Percentiles rank a stretch among this genome's conserved stretches.
These are phyloP conservation scores for Rubia peregrina DNA, from an alignment of 305 asterid species.

Conservation along the genomic window DNA sequence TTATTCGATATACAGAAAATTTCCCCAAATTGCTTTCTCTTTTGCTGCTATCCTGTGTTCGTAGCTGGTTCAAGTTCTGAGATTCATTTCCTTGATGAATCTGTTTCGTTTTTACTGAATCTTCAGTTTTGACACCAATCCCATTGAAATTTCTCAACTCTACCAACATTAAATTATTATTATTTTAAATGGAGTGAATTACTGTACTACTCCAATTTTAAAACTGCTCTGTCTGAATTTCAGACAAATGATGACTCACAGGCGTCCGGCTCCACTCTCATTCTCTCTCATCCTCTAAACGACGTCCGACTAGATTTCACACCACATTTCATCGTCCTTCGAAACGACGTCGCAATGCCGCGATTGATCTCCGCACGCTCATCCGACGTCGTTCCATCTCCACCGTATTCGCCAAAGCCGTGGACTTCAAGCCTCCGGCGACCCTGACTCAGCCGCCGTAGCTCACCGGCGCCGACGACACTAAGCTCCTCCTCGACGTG, in stretches of 20 bases:
- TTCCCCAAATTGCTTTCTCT: too few relatives aligned
- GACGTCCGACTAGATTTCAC: slow-evolving; percentile 8
- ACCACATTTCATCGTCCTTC: background rate
- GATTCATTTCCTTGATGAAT: too few relatives aligned
- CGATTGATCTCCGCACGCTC: slow-evolving; percentile 14
- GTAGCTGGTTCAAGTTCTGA: too few relatives aligned
- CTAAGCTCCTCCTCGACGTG: slow-evolving; percentile 64
- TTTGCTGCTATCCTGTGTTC: too few relatives aligned
- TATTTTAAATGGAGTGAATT: background rate
- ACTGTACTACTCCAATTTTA: background rate
- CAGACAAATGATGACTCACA: slow-evolving; percentile 36
- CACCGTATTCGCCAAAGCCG: slow-evolving; percentile 38
- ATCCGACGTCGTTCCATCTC: slow-evolving; percentile 16
- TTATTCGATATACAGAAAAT: too few relatives aligned
- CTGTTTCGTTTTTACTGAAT: too few relatives aligned
- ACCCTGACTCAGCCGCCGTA: slow-evolving; percentile 7
- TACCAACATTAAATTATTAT: background rate
- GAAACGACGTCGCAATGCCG: slow-evolving; percentile 7
- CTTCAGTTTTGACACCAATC: background rate
- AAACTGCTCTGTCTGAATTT: slow-evolving; percentile 1
- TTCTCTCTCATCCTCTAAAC: background rate
- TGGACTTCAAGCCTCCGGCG: slow-evolving; percentile 32
- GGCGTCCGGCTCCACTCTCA: slow-evolving; percentile 45
- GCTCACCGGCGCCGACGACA: slow-evolving; percentile 25
- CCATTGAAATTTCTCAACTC: background rate